Conservation (phyloP, 2,329 filamentous ascomycete species). For the Claviceps sp. region DNA sequence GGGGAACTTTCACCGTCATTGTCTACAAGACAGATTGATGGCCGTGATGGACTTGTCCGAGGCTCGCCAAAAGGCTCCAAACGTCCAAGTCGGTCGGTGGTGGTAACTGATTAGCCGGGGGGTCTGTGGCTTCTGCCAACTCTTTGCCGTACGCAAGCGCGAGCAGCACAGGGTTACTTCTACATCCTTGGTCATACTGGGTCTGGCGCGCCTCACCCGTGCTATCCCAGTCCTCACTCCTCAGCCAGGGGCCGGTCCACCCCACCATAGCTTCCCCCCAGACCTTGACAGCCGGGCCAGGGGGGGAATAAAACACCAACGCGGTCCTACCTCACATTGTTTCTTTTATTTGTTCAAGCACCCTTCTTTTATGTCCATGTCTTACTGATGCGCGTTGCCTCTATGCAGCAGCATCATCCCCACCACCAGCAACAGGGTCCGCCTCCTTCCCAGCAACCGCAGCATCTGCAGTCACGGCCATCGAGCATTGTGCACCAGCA, state of each 20-base stretch:
- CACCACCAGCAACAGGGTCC: slow-evolving; percentile 63
- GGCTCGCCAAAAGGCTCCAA: too few species aligned
- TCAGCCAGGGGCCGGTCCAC: slow-evolving; percentile 17
- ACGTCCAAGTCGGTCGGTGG: not conserved
- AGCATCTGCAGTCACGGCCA: slow-evolving; percentile 55
- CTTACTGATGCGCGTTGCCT: slow-evolving; percentile 46
- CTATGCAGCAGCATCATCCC: slow-evolving; percentile 58
- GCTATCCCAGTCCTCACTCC: slow-evolving; percentile 36
- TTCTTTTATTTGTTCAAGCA: slow-evolving; percentile 23
- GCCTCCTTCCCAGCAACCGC: slow-evolving; percentile 37
- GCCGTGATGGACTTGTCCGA: too few species aligned
- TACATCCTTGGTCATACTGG: slow-evolving; percentile 27
- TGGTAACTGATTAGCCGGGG: not conserved
- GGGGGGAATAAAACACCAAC: slow-evolving; percentile 37
- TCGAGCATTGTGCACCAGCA: slow-evolving; percentile 63
- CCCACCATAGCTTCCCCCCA: slow-evolving; percentile 25
- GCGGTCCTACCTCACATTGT: slow-evolving; percentile 28
- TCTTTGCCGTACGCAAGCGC: slow-evolving; percentile 14
- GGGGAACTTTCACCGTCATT: too few species aligned
- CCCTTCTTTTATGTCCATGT: slow-evolving; percentile 21
- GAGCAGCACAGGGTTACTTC: slow-evolving; percentile 19
- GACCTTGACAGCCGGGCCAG: slow-evolving; percentile 27
- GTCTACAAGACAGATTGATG: too few species aligned
- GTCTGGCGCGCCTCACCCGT: slow-evolving; percentile 35
- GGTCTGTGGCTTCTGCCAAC: not conserved